Conservation (phyloP, 2,329 filamentous ascomycete genomes). For the Harringtonia lauricola region DNA sequence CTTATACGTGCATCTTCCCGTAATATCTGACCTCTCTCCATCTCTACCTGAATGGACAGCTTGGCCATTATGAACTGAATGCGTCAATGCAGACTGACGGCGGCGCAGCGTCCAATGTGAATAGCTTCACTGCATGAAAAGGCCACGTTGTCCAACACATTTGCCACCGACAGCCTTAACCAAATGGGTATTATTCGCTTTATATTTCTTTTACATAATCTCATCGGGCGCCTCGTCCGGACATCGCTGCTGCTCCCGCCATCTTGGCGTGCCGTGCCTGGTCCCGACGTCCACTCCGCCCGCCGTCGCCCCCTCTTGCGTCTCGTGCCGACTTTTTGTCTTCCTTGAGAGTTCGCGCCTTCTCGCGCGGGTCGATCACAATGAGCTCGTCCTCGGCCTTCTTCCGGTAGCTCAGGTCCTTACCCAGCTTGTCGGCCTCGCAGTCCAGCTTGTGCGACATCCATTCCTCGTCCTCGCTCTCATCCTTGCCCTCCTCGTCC, state of each 20-base stretch:
- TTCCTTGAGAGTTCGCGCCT: slow-evolving; percentile 60
- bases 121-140: no score
- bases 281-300: slow-evolving; percentile 44
- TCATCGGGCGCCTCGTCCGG: slow-evolving; percentile 44
- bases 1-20: no score
- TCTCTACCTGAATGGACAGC: no score
- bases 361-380: slow-evolving; percentile 86
- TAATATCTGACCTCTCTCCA: no score
- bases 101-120: no score
- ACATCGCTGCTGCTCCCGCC: slow-evolving; percentile 39
- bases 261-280: slow-evolving; percentile 46
- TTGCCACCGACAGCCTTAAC: no score
- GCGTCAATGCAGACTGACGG: no score
- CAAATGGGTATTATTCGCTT: no score
- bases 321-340: slow-evolving; percentile 51
- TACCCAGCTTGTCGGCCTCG: slow-evolving; percentile 80
- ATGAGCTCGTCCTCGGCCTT: slow-evolving; percentile 86
- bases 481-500: slow-evolving; percentile 28
- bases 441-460: slow-evolving; percentile 80
- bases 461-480: slow-evolving; percentile 53
- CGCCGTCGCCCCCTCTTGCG: slow-evolving; percentile 30
- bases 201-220: no score
- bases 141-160: no score
- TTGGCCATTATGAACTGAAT: no score
- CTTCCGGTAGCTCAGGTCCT: slow-evolving; percentile 80